Conservation (phyloP, 2,329 filamentous ascomycete genomes). For the Juglanconis sp. region DNA sequence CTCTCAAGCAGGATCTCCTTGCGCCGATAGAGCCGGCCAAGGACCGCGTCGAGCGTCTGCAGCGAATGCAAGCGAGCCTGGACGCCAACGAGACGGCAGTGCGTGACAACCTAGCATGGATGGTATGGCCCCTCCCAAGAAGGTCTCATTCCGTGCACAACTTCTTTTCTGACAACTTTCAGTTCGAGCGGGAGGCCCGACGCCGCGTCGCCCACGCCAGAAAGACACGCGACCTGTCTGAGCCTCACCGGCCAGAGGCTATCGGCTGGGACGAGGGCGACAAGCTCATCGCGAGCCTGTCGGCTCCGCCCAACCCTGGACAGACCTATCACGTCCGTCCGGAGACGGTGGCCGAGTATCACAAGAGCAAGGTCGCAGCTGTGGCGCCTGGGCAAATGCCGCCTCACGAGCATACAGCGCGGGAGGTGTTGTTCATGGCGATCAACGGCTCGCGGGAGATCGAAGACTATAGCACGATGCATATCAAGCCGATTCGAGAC, state of each 20-base stretch:
- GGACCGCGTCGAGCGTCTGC: conserved; percentile 27
- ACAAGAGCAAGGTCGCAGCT: background rate
- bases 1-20: conserved; percentile 29
- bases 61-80: conserved; percentile 27
- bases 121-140: conserved; percentile 11
- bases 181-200: conserved; percentile 30
- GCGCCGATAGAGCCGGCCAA: conserved; percentile 24
- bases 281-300: conserved; percentile 27
- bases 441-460: conserved; percentile 6
- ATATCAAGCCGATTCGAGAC: conserved; percentile 13
- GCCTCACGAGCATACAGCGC: conserved; percentile 7
- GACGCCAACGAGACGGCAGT: conserved; percentile 30
- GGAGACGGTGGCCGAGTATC: conserved; percentile 4
- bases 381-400: background rate
- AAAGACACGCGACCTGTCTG: conserved; percentile 1
- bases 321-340: conserved; percentile 23
- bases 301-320: conserved; percentile 19
- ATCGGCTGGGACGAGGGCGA: conserved; percentile 25
- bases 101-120: conserved; percentile 29
- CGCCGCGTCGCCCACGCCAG: conserved; percentile 27
- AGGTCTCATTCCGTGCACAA: background rate
- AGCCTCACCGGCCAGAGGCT: conserved; percentile 7
- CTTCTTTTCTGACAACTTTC: background rate
- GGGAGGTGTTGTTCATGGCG: conserved; percentile 11
- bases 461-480: conserved; percentile 11